phyloP scores from a whole-genome alignment of 1,139 yeast genomes.

The Geotrichum klebahnii region DNA sequence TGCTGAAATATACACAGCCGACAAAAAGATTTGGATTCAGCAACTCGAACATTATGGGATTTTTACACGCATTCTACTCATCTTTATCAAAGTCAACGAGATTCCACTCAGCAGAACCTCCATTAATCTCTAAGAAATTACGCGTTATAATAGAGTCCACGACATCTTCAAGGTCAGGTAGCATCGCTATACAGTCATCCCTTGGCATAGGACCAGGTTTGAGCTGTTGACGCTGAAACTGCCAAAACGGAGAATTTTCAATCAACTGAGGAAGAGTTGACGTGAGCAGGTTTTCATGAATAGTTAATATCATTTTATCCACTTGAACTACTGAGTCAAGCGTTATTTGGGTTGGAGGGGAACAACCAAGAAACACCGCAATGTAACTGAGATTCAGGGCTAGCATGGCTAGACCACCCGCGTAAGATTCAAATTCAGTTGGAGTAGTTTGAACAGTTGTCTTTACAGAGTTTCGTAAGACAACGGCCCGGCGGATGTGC shows the following conservation, averaged over 20 bases:
- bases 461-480: slow-evolving; percentile 18
- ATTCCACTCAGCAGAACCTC: slow-evolving; percentile 40
- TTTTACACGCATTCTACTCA: not conserved
- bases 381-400: slow-evolving; percentile 34
- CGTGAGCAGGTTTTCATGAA: slow-evolving; percentile 7
- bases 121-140: slow-evolving; percentile 35
- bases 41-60: too few species aligned
- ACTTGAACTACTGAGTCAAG: slow-evolving; percentile 15
- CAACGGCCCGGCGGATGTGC: not conserved
- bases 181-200: not conserved
- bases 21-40: not conserved
- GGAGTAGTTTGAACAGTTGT: slow-evolving; percentile 27
- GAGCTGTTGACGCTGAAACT: slow-evolving; percentile 3
- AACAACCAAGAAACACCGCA: slow-evolving; percentile 27
- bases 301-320: not conserved
- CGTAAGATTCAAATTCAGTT: slow-evolving; percentile 34
- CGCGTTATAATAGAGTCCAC: slow-evolving; percentile 36
- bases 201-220: not conserved
- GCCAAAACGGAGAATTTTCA: slow-evolving; percentile 1
- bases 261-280: not conserved
- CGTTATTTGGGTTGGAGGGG: not conserved
- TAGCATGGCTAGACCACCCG: slow-evolving; percentile 38
- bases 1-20: slow-evolving; percentile 4
- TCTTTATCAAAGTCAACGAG: slow-evolving; percentile 31
- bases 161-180: slow-evolving; percentile 23